Evolutionary conservation across 257 asterid species (phyloP), one percentile per base, ranked within the genome.

Genomic region (Capsicum baccatum): DNA sequence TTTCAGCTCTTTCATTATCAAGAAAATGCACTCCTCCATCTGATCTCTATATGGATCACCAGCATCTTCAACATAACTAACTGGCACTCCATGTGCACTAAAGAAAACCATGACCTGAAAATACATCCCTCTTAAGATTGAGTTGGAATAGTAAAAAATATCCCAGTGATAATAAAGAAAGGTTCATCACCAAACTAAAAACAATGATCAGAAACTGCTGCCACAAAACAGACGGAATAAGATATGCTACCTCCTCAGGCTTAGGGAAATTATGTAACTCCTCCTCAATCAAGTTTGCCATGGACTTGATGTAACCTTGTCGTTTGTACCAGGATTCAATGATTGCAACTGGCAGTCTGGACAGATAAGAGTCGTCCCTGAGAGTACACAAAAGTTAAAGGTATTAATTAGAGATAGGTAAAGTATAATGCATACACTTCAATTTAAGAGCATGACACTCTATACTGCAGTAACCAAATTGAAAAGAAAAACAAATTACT

Each of bases 51-150:
- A 93, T 8, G 98, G 99, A 86, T 96, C 99, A 10, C 99, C 99
- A 3, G 98, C 98, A 80, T 92, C 64, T 92, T 94, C 98, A 71
- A 96, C 94, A 63, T 96, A 96, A 85, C 99, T 94, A 16, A 94
- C 95, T 4, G 99, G 98, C 83, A 94, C 99, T 55, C 99, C 98
- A 79, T 94, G 99, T 67, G 99, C 98, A 48, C 99, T 96, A 87
- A 96, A 96, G 92, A 96, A 96, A 83, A 94, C 86, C 96, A 93
- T 92, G 48, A 94, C 93, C 99, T 94, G 82, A 67, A 26, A 80
- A 73, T 58, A 69, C 84, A 82, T 26, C 85, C 85, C 47, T 62
- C 84, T 56, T 66, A 78, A 33, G 60, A 54, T 44, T 82, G 12
- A 35, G 68, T 52, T 9, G n/a, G 50, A 14, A 83, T 9, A 35